Evolutionary conservation across 371 early-diverging fungal genomes (phyloP), one percentile per base, ranked within the genome.

Genomic region (Enteropsectra breve): DNA sequence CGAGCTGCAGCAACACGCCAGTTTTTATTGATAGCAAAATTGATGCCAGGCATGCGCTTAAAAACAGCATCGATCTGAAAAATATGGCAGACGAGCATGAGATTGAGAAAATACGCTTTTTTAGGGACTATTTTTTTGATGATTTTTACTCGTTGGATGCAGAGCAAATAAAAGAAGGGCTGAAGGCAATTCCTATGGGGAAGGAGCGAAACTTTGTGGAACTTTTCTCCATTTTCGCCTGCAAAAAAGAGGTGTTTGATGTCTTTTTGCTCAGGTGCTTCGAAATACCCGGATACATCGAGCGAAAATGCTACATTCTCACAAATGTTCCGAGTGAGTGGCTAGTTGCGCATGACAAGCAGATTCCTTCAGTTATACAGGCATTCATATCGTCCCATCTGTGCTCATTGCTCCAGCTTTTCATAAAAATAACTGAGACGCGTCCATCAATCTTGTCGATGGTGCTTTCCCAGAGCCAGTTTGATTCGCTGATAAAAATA

Each of bases 101-200:
- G 43, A 43, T 43, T 21, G 43, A 43, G 43, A 43, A 43, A 21
- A 15, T 43, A 21, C 43, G 43, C 43, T 43, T 43, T 21, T 43
- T 43, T 21, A 15, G 43, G 43, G 43, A 43, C 21, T 43, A 43
- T 21, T 43, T 43, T 21, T 43, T 43, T 21, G 43, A 43, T 21
- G 43, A 43, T 43, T 43, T 43, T 21, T 43, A 43, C 43, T 43
- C 43, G 43, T 21, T 43, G 15, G 43, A 43, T 21, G 21, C 43
- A 21, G 43, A 15, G 43, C 15, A 43, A 21, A 43, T 43, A 15
- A 43, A 15, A 15, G 43, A 15, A 21, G 43, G 15, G 43, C 15
- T 43, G 15, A 15, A 43, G 43, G 15, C 15, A 21, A 43, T 21
- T 15, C 15, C 21, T 15, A 15, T 43, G 15, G 15, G 15, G 15